A percentile compares a stretch with the other conserved stretches of the same genome.
Evolutionary conservation across 2,329 filamentous ascomycete genomes (phyloP).

Genomic region (Fonsecaea pedrosoi): DNA sequence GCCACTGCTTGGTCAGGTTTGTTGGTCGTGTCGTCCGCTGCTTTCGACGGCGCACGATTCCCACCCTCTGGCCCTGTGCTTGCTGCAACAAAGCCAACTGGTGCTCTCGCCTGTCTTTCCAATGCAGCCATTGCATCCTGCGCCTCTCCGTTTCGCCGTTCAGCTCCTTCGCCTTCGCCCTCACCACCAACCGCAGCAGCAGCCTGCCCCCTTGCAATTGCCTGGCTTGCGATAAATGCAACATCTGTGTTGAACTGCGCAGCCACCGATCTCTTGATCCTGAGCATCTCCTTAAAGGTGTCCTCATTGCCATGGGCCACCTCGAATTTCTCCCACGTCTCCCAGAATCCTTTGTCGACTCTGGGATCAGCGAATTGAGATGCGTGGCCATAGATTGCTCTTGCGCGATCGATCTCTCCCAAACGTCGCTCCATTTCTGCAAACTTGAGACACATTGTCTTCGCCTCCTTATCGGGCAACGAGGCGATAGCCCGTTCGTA

Average conservation of each 20-base stretch:
- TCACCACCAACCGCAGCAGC: conserved; percentile 46
- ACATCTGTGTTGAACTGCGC: conserved; percentile 99
- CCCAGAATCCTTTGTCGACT: conserved; percentile 89
- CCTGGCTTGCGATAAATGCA: conserved; percentile 96
- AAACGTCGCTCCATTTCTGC: conserved; percentile 93
- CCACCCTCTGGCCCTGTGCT: conserved; percentile 74
- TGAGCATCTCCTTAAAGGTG: conserved; percentile 98
- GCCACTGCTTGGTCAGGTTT: conserved; percentile 48
- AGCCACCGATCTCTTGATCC: conserved; percentile 95
- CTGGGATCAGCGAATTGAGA: conserved; percentile 97
- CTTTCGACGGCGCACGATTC: conserved; percentile 50
- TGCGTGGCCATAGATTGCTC: conserved; percentile 94
- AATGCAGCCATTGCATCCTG: conserved; percentile 85
- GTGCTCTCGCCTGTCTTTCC: conserved; percentile 85
- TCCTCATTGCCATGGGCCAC: conserved; percentile 98
- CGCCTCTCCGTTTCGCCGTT: conserved; percentile 46
- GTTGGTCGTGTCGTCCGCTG: conserved; percentile 45
- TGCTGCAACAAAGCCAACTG: conserved; percentile 88
- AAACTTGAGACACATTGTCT: conserved; percentile 98
- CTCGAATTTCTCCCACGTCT: conserved; percentile 96
- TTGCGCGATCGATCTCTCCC: conserved; percentile 91
- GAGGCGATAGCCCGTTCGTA: conserved; percentile 95
- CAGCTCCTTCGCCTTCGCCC: conserved; percentile 50
- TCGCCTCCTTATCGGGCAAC: conserved; percentile 90
- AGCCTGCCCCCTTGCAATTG: conserved; percentile 77